Conservation (phyloP, 148 eudicot genomes). For the Bassia scoparia region DNA sequence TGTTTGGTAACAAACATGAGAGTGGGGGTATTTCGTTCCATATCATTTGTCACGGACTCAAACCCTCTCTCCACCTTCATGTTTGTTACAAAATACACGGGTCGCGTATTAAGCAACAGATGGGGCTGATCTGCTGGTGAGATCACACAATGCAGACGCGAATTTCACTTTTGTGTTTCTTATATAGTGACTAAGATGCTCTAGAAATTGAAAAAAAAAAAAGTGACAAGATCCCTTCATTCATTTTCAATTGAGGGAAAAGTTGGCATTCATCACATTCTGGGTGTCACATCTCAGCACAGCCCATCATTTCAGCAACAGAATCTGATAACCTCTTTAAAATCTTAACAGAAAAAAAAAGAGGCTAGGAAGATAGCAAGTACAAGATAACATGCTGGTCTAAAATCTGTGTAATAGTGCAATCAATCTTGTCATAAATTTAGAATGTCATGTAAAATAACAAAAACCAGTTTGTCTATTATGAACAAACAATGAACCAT, state of each 20-base stretch:
- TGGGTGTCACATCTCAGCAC: background rate
- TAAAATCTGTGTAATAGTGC: background rate
- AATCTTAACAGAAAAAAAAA: background rate
- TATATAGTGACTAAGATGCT: background rate
- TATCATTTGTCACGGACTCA: too few relatives aligned
- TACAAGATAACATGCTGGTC: conserved; percentile 12
- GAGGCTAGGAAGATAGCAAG: background rate
- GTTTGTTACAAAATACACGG: too few relatives aligned
- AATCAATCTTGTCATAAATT: conserved; percentile 6
- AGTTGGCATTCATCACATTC: background rate
- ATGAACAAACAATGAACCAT: conserved; percentile 6
- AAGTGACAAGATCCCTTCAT: background rate
- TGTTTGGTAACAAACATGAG: too few relatives aligned
- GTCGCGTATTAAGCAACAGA: too few relatives aligned
- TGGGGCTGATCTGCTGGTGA: too few relatives aligned
- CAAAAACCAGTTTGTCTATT: background rate
- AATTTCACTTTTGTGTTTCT: too few relatives aligned
- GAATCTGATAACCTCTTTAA: too few relatives aligned
- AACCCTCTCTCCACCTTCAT: too few relatives aligned
- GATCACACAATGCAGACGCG: too few relatives aligned
- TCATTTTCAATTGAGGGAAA: conserved; percentile 1
- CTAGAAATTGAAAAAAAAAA: background rate
- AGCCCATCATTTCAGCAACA: background rate
- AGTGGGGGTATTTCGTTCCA: too few relatives aligned
- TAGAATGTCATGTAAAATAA: background rate